phyloP scores from a whole-genome alignment of 2,329 filamentous ascomycete species.

The Botrytis elliptica region DNA sequence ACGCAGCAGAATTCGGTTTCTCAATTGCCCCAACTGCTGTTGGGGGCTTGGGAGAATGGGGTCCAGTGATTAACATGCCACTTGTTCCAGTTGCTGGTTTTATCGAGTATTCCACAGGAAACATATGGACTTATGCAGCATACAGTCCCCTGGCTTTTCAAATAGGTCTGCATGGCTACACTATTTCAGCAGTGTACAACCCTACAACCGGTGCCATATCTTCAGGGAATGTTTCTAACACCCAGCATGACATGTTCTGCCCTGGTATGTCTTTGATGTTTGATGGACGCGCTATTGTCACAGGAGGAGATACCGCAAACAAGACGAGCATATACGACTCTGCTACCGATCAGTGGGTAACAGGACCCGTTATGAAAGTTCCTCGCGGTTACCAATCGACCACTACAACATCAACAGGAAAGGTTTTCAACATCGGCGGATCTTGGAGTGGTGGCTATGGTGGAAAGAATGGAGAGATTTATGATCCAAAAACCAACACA shows the following conservation, averaged over 20 bases:
- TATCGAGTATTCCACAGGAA: slow-evolving; percentile 23
- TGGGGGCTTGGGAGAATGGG: slow-evolving; percentile 24
- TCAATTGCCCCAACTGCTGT: slow-evolving; percentile 5
- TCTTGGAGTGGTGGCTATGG: slow-evolving; percentile 51
- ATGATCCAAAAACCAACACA: slow-evolving; percentile 44
- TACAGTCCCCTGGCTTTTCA: slow-evolving; percentile 19
- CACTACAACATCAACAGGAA: slow-evolving; percentile 39
- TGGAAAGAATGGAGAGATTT: slow-evolving; percentile 58
- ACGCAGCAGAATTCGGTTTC: slow-evolving; percentile 24
- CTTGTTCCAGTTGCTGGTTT: slow-evolving; percentile 27
- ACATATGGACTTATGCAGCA: slow-evolving; percentile 26
- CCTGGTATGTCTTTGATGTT: slow-evolving; percentile 26
- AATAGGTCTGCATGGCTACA: slow-evolving; percentile 30
- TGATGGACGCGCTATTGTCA: slow-evolving; percentile 24
- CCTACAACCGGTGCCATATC: slow-evolving; percentile 33
- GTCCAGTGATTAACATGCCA: slow-evolving; percentile 27
- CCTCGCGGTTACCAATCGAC: slow-evolving; percentile 19
- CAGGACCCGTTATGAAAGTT: slow-evolving; percentile 16
- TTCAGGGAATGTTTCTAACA: slow-evolving; percentile 34
- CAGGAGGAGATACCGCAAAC: slow-evolving; percentile 24
- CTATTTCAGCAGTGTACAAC: slow-evolving; percentile 40
- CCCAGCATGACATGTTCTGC: slow-evolving; percentile 31
- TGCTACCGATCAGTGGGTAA: slow-evolving; percentile 32
- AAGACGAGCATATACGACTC: slow-evolving; percentile 25
- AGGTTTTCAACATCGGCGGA: slow-evolving; percentile 56